phyloP scores from a whole-genome alignment of 192 early-diverging fungal species.

The Podochytrium sp. region DNA sequence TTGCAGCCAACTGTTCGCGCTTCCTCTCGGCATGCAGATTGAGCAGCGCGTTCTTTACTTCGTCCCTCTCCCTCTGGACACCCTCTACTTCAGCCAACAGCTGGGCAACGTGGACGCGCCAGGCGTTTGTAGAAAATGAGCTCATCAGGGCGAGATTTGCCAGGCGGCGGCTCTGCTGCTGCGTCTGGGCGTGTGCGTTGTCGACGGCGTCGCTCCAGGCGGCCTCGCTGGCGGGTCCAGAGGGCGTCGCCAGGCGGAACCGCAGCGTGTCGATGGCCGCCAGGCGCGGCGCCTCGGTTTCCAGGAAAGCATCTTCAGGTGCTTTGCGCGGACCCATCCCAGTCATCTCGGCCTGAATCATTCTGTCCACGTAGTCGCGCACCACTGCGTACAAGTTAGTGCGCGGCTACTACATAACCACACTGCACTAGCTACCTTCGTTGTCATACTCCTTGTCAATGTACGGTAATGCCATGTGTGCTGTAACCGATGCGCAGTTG shows the following conservation, averaged over 20 bases:
- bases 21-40: constrained; percentile 55
- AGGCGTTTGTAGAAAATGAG: constrained; percentile 51
- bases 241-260: constrained; percentile 40
- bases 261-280: constrained; percentile 38
- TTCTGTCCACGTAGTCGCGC: constrained; percentile 2
- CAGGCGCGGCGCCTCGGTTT: too few relatives aligned
- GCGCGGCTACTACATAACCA: background rate
- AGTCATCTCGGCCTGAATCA: constrained; percentile 17
- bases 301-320: background rate
- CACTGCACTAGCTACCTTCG: constrained; percentile 8
- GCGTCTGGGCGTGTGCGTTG: constrained; percentile 55
- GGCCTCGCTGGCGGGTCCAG: constrained; percentile 11
- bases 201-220: constrained; percentile 38
- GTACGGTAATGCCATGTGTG: constrained; percentile 43
- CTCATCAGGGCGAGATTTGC: constrained; percentile 54
- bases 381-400: constrained; percentile 3
- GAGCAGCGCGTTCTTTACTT: constrained; percentile 22
- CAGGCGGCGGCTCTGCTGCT: constrained; percentile 47
- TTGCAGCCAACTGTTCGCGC: constrained; percentile 47
- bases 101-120: constrained; percentile 49
- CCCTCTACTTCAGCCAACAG: constrained; percentile 34
- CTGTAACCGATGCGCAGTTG: background rate
- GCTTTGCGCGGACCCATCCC: background rate
- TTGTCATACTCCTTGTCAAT: constrained; percentile 38
- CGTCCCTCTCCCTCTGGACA: constrained; percentile 34